A percentile compares a stretch with the other conserved stretches of the same genome.
phyloP scores from a whole-genome alignment of 2,329 filamentous ascomycete species.

The Talaromyces piceae region DNA sequence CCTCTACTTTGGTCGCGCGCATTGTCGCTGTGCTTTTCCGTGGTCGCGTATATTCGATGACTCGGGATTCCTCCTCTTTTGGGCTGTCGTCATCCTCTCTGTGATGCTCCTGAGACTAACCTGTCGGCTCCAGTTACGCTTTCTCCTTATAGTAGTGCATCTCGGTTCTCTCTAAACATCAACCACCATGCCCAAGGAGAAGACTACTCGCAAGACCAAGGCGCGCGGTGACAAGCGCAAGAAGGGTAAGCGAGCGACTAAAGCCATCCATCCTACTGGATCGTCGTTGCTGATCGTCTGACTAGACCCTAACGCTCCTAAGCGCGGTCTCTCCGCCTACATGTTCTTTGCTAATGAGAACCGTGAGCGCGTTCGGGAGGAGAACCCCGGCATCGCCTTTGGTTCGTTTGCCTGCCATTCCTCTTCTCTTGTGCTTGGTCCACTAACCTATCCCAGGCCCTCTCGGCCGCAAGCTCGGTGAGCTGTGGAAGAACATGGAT shows the following conservation, averaged over 20 bases:
- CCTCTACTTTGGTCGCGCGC: not conserved
- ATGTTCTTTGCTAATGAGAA: conserved; percentile 99
- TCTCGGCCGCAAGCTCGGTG: conserved; percentile 95
- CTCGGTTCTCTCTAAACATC: not conserved
- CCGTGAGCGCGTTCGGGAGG: conserved; percentile 94
- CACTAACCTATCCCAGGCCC: conserved; percentile 54
- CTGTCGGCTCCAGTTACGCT: too few relatives aligned
- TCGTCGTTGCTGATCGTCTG: not conserved
- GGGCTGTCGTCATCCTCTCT: not conserved
- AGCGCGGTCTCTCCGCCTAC: conserved; percentile 98
- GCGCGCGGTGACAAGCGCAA: conserved; percentile 57
- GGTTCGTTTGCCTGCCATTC: conserved; percentile 42
- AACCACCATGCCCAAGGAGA: conserved; percentile 58
- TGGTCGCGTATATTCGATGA: conserved; percentile 8
- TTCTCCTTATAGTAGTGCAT: too few relatives aligned
- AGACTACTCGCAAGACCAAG: conserved; percentile 56
- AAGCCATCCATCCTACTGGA: too few relatives aligned
- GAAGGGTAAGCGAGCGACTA: conserved; percentile 62
- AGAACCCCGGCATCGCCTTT: conserved; percentile 96
- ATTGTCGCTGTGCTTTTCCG: conserved; percentile 3
- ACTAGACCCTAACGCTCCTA: conserved; percentile 90
- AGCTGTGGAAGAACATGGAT: conserved; percentile 95
- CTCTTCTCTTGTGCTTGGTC: too few relatives aligned
- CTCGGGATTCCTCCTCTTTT: not conserved
- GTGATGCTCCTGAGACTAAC: not conserved